phyloP scores from a whole-genome alignment of 108 stramenopile genomes.

The Skeletonema costatum region DNA sequence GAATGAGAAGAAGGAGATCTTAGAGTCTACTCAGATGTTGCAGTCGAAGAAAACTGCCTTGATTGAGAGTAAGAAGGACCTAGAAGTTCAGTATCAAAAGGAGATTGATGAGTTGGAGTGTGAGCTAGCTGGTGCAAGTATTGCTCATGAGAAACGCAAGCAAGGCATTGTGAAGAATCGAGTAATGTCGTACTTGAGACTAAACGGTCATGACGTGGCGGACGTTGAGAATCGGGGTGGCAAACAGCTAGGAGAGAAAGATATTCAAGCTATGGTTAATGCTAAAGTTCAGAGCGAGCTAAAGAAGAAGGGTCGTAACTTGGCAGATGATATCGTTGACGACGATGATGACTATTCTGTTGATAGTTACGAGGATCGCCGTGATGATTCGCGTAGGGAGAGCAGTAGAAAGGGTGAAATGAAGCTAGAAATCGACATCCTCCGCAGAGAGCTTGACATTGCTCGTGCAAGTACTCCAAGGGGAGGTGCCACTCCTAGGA shows the following conservation, averaged over 20 bases:
- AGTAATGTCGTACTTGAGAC: not conserved
- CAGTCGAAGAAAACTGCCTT: constrained; percentile 29
- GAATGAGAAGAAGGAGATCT: constrained; percentile 18
- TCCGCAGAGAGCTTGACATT: constrained; percentile 16
- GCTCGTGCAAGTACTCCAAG: not conserved
- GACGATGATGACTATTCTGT: not conserved
- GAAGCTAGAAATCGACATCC: constrained; percentile 5
- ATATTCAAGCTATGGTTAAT: not conserved
- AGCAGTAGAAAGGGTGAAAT: constrained; percentile 14
- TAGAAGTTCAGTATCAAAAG: constrained; percentile 10
- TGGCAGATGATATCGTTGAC: not conserved
- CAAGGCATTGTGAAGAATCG: not conserved
- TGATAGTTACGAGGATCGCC: not conserved
- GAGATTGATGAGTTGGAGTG: constrained; percentile 31
- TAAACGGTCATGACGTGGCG: no score
- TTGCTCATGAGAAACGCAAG: not conserved
- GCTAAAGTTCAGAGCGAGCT: not conserved
- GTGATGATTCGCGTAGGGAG: not conserved
- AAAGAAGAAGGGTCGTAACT: not conserved
- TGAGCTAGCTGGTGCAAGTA: not conserved
- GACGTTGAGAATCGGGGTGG: not conserved
- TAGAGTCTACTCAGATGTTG: constrained; percentile 20
- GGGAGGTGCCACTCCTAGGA: not conserved
- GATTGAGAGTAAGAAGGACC: constrained; percentile 25
- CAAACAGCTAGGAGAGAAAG: not conserved